Evolutionary conservation across 2,329 filamentous ascomycete species (phyloP), one percentile per base, ranked within the genome.

Genomic region (Delphinella strobiligena): DNA sequence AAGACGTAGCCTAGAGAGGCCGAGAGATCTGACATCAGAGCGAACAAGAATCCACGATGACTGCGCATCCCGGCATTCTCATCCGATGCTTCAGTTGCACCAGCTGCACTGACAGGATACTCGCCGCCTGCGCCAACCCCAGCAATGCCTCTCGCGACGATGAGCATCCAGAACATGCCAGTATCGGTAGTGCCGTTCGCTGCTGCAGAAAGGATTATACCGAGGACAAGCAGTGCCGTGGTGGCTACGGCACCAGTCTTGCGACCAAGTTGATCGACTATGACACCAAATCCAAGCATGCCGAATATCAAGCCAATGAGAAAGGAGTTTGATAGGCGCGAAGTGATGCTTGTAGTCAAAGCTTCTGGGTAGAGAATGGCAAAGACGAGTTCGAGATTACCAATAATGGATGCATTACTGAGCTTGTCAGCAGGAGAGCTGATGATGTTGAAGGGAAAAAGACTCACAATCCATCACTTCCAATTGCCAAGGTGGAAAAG

Each of bases 1-100:
- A 64, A 69, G 3, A 70, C 64, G 45, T 71, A 73, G 1, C 70
- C 71, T 8, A 75, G 51, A 1, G 63, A 65, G 2, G 63, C 59
- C 0, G 71, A 67, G 4, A 75, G 53, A 46, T 74, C 66, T 2
- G 65, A 62, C 10, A 72, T 60, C 59, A 74, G 64, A n/a, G 70
- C 69, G 41, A 75, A 72, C 50, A 75, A 67, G 53, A 74, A 71
- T 3, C 72, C 71, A 29, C 70, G 59, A 27, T 60, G 60, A 43
- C 67, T 68, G 29, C 68, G 62, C 37, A 63, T 59, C 11, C 53
- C 48, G 3, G 7, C 5, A 48, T 52, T 61, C 47, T 74, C 71
- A 44, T 75, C 70, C 1, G 71, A 67, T 0, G 71, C 67, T 50
- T 77, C 73, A 10, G 65, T 61, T 0, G 71, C 67, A 31, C 67